Base-by-base conservation (phyloP, 1,284 basidiomycete species). In the Takashimella tepidaria region DNA sequence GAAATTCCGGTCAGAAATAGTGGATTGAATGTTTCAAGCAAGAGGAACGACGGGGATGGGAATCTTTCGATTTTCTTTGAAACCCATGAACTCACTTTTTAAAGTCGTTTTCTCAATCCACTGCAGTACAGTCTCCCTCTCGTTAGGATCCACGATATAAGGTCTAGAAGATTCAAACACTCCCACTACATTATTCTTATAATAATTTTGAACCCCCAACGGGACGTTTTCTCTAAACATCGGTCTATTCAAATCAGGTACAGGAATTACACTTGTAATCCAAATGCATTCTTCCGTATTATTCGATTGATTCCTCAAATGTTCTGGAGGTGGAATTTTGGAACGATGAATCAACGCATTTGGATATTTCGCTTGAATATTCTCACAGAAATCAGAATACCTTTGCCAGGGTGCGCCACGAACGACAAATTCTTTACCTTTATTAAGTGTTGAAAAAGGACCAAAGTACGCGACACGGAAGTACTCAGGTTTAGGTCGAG, bases 61-160 rank as follows among this genome's bases (percentile, higher is more conserved):
- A 61, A 22, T 3, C 49, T 25, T n/a, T 5, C 20, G 24, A 6
- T 13, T 6, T 26, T n/a, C 21, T 12, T 23, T 4, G n/a, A 27
- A 8, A 16, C 11, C 24, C 37, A 37, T 24, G 19, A 12, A 63
- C 63, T 60, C 60, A 2, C 89, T 91, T 0, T 84, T 89, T 64
- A 87, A 83, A 58, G 84, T 86, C 0, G 86, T 88, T 79, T 93
- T 97, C 70, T 96, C 91, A 0, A 87, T 77, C 92, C 92, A 97
- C 1, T 81, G 75, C 70, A 92, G 86, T 3, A 70, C 64, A 5
- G 60, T 50, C 26, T 69, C 64, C n/a, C 53, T 56, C 37, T 69
- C 67, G 63, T 86, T 84, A n/a, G 77, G 77, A 51, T 80, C 81
- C 69, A 84, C 85, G 51, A 81, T 79, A 50, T 89, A 78, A 37